A percentile compares a stretch with the other conserved stretches of the same genome.
phyloP scores from a whole-genome alignment of 805 yeast genomes.

The Candida nonsorbophila region DNA sequence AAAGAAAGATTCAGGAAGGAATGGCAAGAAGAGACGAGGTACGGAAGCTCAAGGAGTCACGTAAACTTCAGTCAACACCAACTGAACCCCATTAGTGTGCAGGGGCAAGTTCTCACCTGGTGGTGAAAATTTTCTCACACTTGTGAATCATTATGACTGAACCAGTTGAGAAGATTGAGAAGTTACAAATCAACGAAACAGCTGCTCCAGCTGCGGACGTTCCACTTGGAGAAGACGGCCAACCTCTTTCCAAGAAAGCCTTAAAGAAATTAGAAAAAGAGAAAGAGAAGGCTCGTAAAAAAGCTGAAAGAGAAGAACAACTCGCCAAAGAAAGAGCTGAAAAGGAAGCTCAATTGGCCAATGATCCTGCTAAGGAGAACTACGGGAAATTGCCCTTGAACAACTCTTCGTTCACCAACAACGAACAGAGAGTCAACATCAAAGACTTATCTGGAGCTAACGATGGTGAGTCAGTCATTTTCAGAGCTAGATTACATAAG shows the following conservation, averaged over 20 bases:
- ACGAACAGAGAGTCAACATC: slow-evolving; percentile 56
- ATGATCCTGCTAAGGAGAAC: slow-evolving; percentile 80
- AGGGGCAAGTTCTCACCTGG: too few species aligned
- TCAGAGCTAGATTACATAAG: slow-evolving; percentile 93
- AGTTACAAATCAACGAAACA: slow-evolving; percentile 9
- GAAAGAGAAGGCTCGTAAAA: slow-evolving; percentile 86
- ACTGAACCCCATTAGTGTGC: too few species aligned
- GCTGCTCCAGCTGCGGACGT: slow-evolving; percentile 6
- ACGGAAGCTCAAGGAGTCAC: slow-evolving; percentile 8
- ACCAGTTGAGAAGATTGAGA: slow-evolving; percentile 17
- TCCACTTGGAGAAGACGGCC: slow-evolving; percentile 65
- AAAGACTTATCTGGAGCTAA: slow-evolving; percentile 49
- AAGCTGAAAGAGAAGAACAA: slow-evolving; percentile 88
- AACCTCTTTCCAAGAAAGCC: slow-evolving; percentile 89
- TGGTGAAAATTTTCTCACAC: too few species aligned
- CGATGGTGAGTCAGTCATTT: slow-evolving; percentile 72
- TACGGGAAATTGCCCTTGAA: slow-evolving; percentile 88
- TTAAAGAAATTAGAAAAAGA: slow-evolving; percentile 91
- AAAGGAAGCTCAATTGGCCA: slow-evolving; percentile 59
- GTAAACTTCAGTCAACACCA: too few species aligned
- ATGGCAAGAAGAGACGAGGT: slow-evolving; percentile 27
- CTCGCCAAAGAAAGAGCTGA: slow-evolving; percentile 83
- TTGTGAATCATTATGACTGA: slow-evolving; percentile 12
- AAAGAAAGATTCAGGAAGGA: slow-evolving; percentile 51
- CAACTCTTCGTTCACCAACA: slow-evolving; percentile 71